Percentiles rank a stretch among this genome's conserved stretches.
phyloP scores from a whole-genome alignment of 2,329 filamentous ascomycete species.

The Ascochyta viciae-villosae region DNA sequence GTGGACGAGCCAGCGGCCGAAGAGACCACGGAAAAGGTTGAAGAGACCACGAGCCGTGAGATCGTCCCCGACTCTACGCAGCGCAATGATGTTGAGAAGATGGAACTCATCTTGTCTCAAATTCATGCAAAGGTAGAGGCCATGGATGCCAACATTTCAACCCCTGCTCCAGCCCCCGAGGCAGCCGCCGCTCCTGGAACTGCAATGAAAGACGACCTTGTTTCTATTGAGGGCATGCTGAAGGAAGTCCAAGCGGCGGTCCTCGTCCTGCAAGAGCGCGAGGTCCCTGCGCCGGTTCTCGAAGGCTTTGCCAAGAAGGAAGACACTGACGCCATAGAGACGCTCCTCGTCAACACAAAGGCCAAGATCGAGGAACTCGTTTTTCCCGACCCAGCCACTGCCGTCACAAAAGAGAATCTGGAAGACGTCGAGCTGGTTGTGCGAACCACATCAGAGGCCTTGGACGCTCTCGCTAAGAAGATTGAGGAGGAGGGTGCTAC shows the following conservation, averaged over 20 bases:
- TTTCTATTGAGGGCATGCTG: conserved; percentile 53
- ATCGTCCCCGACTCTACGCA: conserved; percentile 60
- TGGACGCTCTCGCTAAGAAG: conserved; percentile 71
- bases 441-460: conserved; percentile 75
- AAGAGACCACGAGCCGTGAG: conserved; percentile 52
- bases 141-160: conserved; percentile 64
- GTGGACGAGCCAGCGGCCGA: conserved; percentile 57
- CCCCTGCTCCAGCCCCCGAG: conserved; percentile 51
- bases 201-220: conserved; percentile 60
- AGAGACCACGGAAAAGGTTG: conserved; percentile 1
- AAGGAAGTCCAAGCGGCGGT: conserved; percentile 67
- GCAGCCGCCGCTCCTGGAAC: conserved; percentile 47
- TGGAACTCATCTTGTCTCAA: conserved; percentile 83
- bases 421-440: conserved; percentile 71
- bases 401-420: conserved; percentile 68
- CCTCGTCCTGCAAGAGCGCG: conserved; percentile 38
- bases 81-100: conserved; percentile 79
- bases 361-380: conserved; percentile 82
- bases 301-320: conserved; percentile 73
- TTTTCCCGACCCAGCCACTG: conserved; percentile 69
- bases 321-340: conserved; percentile 90
- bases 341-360: conserved; percentile 87
- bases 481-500: conserved; percentile 72
- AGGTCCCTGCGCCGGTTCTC: conserved; percentile 28
- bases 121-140: conserved; percentile 84